Base-by-base conservation (phyloP, 2,329 filamentous ascomycete species). In the Aspergillus neotritici region DNA sequence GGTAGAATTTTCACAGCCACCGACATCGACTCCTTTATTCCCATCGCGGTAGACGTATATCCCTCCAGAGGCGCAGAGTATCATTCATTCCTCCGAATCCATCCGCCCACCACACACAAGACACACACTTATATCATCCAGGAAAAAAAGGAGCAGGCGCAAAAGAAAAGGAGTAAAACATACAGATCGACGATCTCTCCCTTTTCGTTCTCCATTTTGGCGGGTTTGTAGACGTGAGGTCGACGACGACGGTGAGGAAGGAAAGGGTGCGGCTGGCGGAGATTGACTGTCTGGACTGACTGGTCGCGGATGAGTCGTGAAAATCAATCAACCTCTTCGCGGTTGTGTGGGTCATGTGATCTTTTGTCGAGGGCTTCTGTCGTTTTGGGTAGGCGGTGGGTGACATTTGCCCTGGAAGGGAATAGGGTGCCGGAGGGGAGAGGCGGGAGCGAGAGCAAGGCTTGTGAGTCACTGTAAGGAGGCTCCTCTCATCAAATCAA, bases 151-250 rank as follows among this genome's bases (percentile, higher is more conserved):
- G n/a, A n/a, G n/a, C n/a, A n/a, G n/a, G 25, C 42, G 32, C 40
- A 41, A 48, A 48, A 46, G 36, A 48, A 37, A 36, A 32, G 41
- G 34, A 48, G 47, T 45, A 35, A 37, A 59, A 75, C 84, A 76
- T 84, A 95, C 88, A 95, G 89, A 79, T 97, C 91, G 75, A 97
- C 93, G 78, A 96, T 90, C 77, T 97, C 89, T 79, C 91, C 91
- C 79, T 89, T 89, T 81, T 97, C 93, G 89, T 98, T 98, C 83
- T 98, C 93, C 93, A 97, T 98, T 77, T 81, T 90, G 69, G 63
- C 66, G 66, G 63, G 62, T 65, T 64, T 45, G 50, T 55, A 57
- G 57, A 58, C 54, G 52, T 53, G 47, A 52, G 53, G 65, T 65
- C 58, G 60, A 60, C 61, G 60, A 60, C 61, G 61, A 63, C 58